Base-by-base conservation (phyloP, 1,139 yeast genomes). In the Geotrichum klebahnii region DNA sequence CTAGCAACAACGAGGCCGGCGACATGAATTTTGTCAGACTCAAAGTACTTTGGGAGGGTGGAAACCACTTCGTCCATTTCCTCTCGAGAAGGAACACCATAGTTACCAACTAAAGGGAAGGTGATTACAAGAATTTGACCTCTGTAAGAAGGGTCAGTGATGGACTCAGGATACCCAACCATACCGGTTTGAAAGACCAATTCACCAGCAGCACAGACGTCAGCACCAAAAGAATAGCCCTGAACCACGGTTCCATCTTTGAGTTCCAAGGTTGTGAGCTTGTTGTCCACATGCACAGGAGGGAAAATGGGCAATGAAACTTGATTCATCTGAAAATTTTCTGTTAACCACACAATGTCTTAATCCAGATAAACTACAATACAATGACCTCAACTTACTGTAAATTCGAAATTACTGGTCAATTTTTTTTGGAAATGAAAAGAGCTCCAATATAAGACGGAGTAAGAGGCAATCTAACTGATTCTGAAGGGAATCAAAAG, bases 141-240 rank as follows among this genome's bases (percentile, higher is more conserved):
- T 67, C 88, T 94, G 70, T 94, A 94, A 47, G 98, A 92, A 57
- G 99, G 98, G 73, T 94, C 99, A 47, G 98, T 90, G 68, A 94
- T 80, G 55, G 97, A 84, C 72, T 94, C 99, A 43, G 98, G 98
- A 70, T 94, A 94, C 58, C 99, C 99, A 61, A 92, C 98, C 98
- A 94, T 94, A 76, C 98, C 98, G 57, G 99, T 94, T 73, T 92
- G 98, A 80, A 94, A 94, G 57, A 94, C 99, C 66, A 92, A 80
- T 75, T 94, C 99, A 77, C 99, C 99, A 54, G 98, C 95, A 53
- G 83, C 81, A 32, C 92, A 72, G 55, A 76, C 80, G 57, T 84
- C 84, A 53, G 98, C 97, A 76, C 99, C 99, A 62, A 94, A 94
- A 22, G 98, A 90, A 75, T 87, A 92, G 72, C 99, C 99, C 73